Base-by-base conservation (phyloP, 1,284 basidiomycete species). In the Anthracocystis setariae region DNA sequence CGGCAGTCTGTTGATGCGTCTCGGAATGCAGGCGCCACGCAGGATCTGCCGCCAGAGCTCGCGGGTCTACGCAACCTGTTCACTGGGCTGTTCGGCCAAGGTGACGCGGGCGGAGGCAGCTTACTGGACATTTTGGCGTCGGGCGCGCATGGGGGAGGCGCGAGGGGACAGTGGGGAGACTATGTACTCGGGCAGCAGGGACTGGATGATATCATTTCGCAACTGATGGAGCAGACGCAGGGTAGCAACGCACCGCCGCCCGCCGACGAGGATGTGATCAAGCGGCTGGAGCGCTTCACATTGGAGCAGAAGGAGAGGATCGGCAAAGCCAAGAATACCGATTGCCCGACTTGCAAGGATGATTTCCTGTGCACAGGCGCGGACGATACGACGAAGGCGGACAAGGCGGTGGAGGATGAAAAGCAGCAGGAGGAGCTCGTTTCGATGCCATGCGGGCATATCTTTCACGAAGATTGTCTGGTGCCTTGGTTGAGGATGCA, bases 331-430 rank as follows among this genome's bases (percentile, higher is more conserved):
- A 62, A 61, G 48, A 79, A 79, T 25, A 52, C 57, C 24, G 77
- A 79, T 21, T 79, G 77, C 48, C 74, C 77, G 3, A 79, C 77
- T 18, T 79, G 77, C 61, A 76, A 78, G 39, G 77, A 79, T 18
- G 76, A 74, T 8, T 76, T 79, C 25, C 40, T 73, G 1, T 63
- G 68, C 12, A 32, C 62, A 5, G 35, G 7, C 12, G 35, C 2
- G 32, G 20, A 18, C 21, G 42, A 8, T 8, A 38, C 23, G 5
- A 23, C 44, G 35, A 24, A 29, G 23, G 35, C 45, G 18, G 37
- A 33, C 5, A 38, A 56, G 5, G 44, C 21, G 10, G 60, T 60
- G 18, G 50, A 18, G n/a, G 59, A 56, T 8, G 76, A 68, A 9
- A 37, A 49, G n/a, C 76, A 74, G 56, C 70, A 76, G 46, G 48